phyloP scores from a whole-genome alignment of 208 protist species.

The Wallacemonas sp. region DNA sequence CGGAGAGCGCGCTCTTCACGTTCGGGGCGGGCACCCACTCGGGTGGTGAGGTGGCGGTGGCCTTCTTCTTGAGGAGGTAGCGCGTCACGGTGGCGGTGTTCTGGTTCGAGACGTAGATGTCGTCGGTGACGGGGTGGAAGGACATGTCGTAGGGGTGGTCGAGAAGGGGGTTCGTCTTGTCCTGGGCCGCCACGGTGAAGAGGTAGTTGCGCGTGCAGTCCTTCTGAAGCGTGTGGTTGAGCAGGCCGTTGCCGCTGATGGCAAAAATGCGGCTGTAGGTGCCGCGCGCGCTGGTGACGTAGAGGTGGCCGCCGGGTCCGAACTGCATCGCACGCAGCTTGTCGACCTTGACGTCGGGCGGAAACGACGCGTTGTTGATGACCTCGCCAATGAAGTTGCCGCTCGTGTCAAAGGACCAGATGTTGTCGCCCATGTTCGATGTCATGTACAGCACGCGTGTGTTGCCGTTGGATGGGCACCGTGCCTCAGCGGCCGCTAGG shows the following conservation, averaged over 20 bases:
- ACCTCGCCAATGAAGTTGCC: constrained; percentile 80
- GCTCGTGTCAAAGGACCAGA: constrained; percentile 84
- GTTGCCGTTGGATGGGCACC: constrained; percentile 87
- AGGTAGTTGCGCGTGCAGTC: constrained; percentile 83
- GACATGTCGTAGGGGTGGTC: constrained; percentile 87
- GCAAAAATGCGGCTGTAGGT: constrained; percentile 86
- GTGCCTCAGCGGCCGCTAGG: constrained; percentile 23
- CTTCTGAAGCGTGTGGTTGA: constrained; percentile 70
- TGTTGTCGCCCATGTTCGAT: constrained; percentile 88
- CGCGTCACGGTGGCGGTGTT: constrained; percentile 82
- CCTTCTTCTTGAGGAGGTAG: constrained; percentile 39
- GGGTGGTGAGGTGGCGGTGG: constrained; percentile 13
- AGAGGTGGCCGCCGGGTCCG: constrained; percentile 78
- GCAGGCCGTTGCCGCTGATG: constrained; percentile 84
- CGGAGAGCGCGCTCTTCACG: constrained; percentile 34
- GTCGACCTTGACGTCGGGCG: constrained; percentile 60
- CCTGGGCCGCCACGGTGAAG: constrained; percentile 71
- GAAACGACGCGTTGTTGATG: constrained; percentile 67
- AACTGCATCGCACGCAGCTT: constrained; percentile 87
- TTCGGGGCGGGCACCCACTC: constrained; percentile 52
- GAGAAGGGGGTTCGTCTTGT: constrained; percentile 65
- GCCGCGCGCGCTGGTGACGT: constrained; percentile 82
- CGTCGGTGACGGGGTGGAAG: constrained; percentile 71
- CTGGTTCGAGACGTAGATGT: constrained; percentile 86
- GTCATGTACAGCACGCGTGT: constrained; percentile 86